Conservation (phyloP, 2,329 filamentous ascomycete genomes). For the Fusarium succisae region DNA sequence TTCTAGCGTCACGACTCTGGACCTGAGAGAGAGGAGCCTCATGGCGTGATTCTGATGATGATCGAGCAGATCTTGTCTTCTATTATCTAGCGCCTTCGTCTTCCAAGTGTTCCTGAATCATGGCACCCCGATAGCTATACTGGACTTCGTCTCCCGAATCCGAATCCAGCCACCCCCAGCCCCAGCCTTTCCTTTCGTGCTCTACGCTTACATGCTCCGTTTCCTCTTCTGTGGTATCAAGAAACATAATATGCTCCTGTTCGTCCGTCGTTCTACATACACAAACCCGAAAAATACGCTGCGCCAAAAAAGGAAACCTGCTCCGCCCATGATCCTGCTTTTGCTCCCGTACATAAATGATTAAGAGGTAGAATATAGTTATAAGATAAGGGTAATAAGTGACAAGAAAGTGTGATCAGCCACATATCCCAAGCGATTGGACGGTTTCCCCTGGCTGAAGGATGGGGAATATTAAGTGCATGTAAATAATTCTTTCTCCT, state of each 20-base stretch:
- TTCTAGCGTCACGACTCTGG: slow-evolving; percentile 19
- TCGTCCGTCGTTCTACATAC: slow-evolving; percentile 20
- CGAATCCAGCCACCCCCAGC: background rate
- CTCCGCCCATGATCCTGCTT: slow-evolving; percentile 21
- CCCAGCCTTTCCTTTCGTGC: slow-evolving; percentile 4
- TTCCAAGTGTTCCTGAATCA: slow-evolving; percentile 21
- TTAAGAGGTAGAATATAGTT: slow-evolving; percentile 27
- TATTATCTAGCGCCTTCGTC: slow-evolving; percentile 30
- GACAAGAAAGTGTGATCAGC: slow-evolving; percentile 36
- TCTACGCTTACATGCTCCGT: slow-evolving; percentile 2
- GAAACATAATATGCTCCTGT: slow-evolving; percentile 13
- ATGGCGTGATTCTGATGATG: slow-evolving; percentile 35
- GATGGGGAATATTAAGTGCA: slow-evolving; percentile 41
- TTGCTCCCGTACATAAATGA: slow-evolving; percentile 26
- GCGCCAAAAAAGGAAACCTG: slow-evolving; percentile 29
- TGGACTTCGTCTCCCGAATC: background rate
- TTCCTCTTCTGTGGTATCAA: slow-evolving; percentile 3
- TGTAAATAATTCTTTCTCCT: slow-evolving; percentile 42
- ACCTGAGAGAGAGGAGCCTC: slow-evolving; percentile 24
- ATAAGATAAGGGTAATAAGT: slow-evolving; percentile 31
- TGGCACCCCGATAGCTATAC: slow-evolving; percentile 10
- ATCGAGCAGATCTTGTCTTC: slow-evolving; percentile 36
- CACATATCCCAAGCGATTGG: slow-evolving; percentile 39
- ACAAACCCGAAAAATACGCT: slow-evolving; percentile 34
- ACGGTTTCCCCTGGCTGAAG: slow-evolving; percentile 36